Evolutionary conservation across 2,329 filamentous ascomycete genomes (phyloP), one percentile per base, ranked within the genome.

Genomic region (Cladophialophora bantiana): DNA sequence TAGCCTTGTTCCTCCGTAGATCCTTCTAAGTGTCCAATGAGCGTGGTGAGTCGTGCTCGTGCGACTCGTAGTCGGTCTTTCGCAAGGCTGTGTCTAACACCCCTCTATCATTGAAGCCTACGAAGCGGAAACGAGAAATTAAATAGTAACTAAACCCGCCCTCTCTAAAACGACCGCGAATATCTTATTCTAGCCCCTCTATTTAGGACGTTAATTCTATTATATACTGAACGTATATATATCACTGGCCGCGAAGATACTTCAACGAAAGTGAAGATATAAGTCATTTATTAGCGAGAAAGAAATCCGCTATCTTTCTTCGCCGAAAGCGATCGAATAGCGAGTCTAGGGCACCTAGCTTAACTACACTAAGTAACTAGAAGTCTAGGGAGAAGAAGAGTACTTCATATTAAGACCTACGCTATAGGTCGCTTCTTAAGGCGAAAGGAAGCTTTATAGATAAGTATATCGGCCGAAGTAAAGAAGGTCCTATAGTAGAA

Each of bases 261-360:
- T 75, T 74, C 60, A 68, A 66, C 65, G 60, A 64, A 64, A 64
- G 36, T 61, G 56, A 61, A 7, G 58, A 59, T 70, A 76, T 76
- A 72, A 74, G 73, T 60, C 69, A 74, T 68, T 66, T 77, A 60
- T 74, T 77, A 71, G 74, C 76, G 35, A 74, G 72, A 66, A 67
- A 69, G 59, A 72, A 68, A 60, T 63, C 62, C 31, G 31, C 59
- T 13, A 35, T 48, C 36, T 72, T 71, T 4, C 70, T 74, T 62
- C 70, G 67, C 36, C 66, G 66, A 45, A 71, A 66, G 54, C 65
- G 66, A 63, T 74, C 72, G 31, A 65, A 71, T 65, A 62, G 64
- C 50, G 68, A 65, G 54, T 70, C 54, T 53, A 52, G 57, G 56
- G 45, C 59, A 65, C 69, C 56, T n/a, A 66, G 62, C 61, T 65